Evolutionary conservation across 345 rosid genomes (phyloP), one percentile per base, ranked within the genome.

Genomic region (Zanthoxylum bungeanum): DNA sequence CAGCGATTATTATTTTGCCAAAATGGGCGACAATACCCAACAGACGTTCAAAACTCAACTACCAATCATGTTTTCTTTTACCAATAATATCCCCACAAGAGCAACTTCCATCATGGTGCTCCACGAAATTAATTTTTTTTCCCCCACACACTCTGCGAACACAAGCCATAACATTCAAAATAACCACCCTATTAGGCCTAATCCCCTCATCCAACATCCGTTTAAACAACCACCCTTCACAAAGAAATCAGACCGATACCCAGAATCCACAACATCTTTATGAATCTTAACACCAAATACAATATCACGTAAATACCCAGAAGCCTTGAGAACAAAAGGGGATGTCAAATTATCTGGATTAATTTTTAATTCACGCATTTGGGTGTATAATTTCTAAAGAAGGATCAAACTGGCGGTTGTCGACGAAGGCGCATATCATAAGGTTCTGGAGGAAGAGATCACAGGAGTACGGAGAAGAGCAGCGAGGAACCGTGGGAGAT

Each of bases 31-130:
- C 51, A 30, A 28, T 16, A 25, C 25, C 44, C 51, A 68, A 27
- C 63, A 25, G 57, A 42, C 55, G 5, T 69, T 28, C 40, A 30
- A 69, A 44, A 52, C 9, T 2, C 40, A 50, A 56, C 42, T 2
- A 46, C n/a, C 0, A 10, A 25, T 9, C 19, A 24, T n/a, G n/a
- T n/a, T n/a, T n/a, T n/a, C n/a, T n/a, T 28, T 84, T 68, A 76
- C 84, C 85, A 79, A 51, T 77, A 79, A 53, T 84, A n/a, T n/a
- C 82, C 42, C 82, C 73, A 25, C 85, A 84, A 60, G 85, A 79
- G 72, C 88, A 84, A 57, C 39, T 55, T 58, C 85, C 79, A 17
- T 73, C 69, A 36, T 81, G 85, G 78, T 77, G 81, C n/a, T n/a
- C n/a, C n/a, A n/a, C n/a, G n/a, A n/a, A n/a, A n/a, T n/a, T n/a